Evolutionary conservation across 2,329 filamentous ascomycete species (phyloP), one percentile per base, ranked within the genome.

Genomic region (Clonostachys rosea): DNA sequence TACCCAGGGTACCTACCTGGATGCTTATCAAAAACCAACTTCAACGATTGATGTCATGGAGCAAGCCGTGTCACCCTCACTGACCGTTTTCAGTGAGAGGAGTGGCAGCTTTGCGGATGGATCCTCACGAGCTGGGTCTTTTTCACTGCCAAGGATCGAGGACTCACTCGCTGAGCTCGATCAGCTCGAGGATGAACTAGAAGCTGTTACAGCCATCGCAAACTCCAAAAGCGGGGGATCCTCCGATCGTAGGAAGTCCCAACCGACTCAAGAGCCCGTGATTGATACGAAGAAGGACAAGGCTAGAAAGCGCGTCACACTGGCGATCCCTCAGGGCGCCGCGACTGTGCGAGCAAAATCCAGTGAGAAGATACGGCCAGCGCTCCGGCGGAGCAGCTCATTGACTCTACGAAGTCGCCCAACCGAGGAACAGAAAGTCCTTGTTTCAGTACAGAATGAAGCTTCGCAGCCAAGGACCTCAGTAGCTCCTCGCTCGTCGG

Each of bases 101-200:
- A 55, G 60, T 49, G 53, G 61, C 43, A 68, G 60, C 43, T 66
- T 69, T 51, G 57, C 64, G 10, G 60, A 65, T 12, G 53, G 50
- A n/a, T 62, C 61, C 16, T 63, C 64, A 20, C 54, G 55, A 30
- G 46, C 57, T 6, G 62, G 57, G 1, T 66, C 62, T 6, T 61
- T 56, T 50, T 67, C 54, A 1, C 64, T 69, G 12, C 65, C 73
- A 24, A 75, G 79, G 16, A 84, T 85, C 44, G 82, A 85, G 57
- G 81, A 84, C 57, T 84, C 81, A 2, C 65, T 85, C 9, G 81
- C 83, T 58, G 80, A 79, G 51, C 67, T 85, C 17, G 82, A 85
- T 56, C 69, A 71, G 50, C 68, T 85, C 14, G 80, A 85, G 53
- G 81, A 85, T 34, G 71, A 83, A 44, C 68, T 84, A 10, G 81